A percentile compares a stretch with the other conserved stretches of the same genome.
These are phyloP conservation scores for Eucalyptus erythrocorys DNA, from an alignment of 345 rosid species.

Conservation along the genomic window DNA sequence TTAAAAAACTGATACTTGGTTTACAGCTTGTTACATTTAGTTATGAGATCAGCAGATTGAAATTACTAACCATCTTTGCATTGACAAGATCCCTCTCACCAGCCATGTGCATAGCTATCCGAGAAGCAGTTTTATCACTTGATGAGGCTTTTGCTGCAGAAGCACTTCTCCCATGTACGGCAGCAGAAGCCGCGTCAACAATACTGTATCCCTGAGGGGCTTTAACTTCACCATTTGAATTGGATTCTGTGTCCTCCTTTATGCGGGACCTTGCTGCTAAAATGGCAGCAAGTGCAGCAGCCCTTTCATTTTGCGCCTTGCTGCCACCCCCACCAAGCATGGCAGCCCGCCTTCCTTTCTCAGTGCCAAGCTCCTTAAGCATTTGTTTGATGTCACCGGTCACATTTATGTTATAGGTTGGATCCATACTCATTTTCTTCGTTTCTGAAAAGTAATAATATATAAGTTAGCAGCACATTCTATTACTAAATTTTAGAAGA, in stretches of 20 bases:
- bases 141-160: slow-evolving; percentile 80
- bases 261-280: slow-evolving; percentile 73
- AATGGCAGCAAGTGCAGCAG: slow-evolving; percentile 81
- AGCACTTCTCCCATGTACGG: slow-evolving; percentile 95
- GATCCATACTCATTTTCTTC: slow-evolving; percentile 60
- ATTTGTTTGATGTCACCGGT: slow-evolving; percentile 82
- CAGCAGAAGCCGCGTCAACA: slow-evolving; percentile 97
- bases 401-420: slow-evolving; percentile 61
- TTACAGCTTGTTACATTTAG: neutral
- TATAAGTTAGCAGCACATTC: neutral
- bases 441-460: slow-evolving; percentile 22
- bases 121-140: slow-evolving; percentile 80
- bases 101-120: slow-evolving; percentile 94
- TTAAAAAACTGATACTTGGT: neutral
- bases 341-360: slow-evolving; percentile 76
- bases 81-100: slow-evolving; percentile 89
- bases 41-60: neutral
- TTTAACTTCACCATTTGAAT: slow-evolving; percentile 37
- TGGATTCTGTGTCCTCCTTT: slow-evolving; percentile 48
- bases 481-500: neutral
- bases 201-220: slow-evolving; percentile 46
- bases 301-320: slow-evolving; percentile 90
- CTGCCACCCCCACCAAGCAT: slow-evolving; percentile 93
- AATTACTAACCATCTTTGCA: slow-evolving; percentile 59
- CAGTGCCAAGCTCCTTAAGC: slow-evolving; percentile 89